Conservation (phyloP, 2,329 filamentous ascomycete species). For the Apiospora koreana region DNA sequence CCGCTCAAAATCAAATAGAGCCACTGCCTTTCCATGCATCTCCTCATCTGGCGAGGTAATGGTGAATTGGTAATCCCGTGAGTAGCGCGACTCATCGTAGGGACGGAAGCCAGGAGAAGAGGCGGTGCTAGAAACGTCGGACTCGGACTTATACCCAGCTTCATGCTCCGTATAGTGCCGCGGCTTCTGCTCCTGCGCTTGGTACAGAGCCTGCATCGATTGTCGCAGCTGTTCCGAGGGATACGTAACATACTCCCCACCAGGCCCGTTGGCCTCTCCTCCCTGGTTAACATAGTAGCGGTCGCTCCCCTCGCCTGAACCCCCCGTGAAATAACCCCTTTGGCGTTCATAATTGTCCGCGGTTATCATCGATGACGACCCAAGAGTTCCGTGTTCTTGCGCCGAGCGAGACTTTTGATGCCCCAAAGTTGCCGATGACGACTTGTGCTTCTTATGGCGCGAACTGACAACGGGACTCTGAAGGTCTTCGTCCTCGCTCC, state of each 20-base stretch:
- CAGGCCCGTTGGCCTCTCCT: constrained; percentile 71
- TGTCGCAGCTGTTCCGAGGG: constrained; percentile 64
- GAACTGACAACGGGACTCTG: constrained; percentile 88
- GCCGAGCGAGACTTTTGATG: constrained; percentile 49
- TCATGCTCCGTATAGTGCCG: constrained; percentile 47
- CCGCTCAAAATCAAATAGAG: constrained; percentile 89
- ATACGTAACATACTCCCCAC: constrained; percentile 81
- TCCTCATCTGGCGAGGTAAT: constrained; percentile 95
- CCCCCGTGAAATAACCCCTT: constrained; percentile 67
- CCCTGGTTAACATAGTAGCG: constrained; percentile 73
- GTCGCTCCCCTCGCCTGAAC: constrained; percentile 70
- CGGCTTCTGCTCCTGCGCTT: constrained; percentile 46
- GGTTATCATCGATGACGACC: constrained; percentile 44
- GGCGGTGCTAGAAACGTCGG: constrained; percentile 58
- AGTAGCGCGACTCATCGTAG: constrained; percentile 78
- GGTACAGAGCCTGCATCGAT: constrained; percentile 49
- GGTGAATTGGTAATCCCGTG: constrained; percentile 90
- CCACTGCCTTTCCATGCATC: constrained; percentile 95
- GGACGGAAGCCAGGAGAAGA: constrained; percentile 60
- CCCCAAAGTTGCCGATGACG: constrained; percentile 53
- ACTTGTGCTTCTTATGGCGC: constrained; percentile 84
- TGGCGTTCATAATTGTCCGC: constrained; percentile 57
- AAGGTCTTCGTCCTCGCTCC: constrained; percentile 93
- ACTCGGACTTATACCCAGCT: constrained; percentile 54
- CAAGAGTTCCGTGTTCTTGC: constrained; percentile 36